A percentile compares a stretch with the other conserved stretches of the same genome.
phyloP scores from a whole-genome alignment of 352 stramenopile species.

The Blastocystis sp. region DNA sequence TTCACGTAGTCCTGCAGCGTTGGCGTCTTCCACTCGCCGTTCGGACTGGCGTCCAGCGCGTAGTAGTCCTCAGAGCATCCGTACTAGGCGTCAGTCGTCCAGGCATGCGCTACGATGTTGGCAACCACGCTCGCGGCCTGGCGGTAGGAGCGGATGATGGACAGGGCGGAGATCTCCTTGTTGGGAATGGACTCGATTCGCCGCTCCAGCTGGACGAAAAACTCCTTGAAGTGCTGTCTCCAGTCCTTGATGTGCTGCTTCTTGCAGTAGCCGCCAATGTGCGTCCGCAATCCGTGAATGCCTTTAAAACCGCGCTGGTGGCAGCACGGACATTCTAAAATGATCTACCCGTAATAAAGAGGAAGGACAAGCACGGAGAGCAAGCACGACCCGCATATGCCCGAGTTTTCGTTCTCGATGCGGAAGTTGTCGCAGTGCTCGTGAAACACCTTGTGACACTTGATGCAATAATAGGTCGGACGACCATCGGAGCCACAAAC shows the following conservation, averaged over 20 bases:
- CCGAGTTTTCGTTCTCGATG: conserved; percentile 20
- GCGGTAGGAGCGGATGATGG: conserved; percentile 41
- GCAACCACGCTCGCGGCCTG: conserved; percentile 36
- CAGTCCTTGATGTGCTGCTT: conserved; percentile 66
- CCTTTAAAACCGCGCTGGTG: conserved; percentile 67
- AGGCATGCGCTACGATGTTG: neutral
- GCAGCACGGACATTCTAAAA: conserved; percentile 67
- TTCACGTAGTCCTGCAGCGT: conserved; percentile 43
- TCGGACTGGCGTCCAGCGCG: neutral
- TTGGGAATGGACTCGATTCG: conserved; percentile 22
- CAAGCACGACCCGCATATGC: conserved; percentile 38
- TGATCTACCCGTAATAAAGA: conserved; percentile 5
- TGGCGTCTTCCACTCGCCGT: neutral
- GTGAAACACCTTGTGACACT: conserved; percentile 51
- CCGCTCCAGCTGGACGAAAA: conserved; percentile 47
- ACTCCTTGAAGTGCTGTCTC: conserved; percentile 73
- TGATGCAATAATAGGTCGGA: conserved; percentile 39
- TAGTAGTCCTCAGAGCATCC: conserved; percentile 2
- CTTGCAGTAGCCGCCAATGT: conserved; percentile 64
- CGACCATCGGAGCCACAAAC: conserved; percentile 6
- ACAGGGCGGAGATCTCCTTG: conserved; percentile 2
- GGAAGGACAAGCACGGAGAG: neutral
- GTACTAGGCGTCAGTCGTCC: conserved; percentile 36
- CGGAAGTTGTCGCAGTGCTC: conserved; percentile 46
- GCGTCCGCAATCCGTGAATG: conserved; percentile 53